phyloP scores from a whole-genome alignment of 2,329 filamentous ascomycete species.

The Colletotrichum sp. region DNA sequence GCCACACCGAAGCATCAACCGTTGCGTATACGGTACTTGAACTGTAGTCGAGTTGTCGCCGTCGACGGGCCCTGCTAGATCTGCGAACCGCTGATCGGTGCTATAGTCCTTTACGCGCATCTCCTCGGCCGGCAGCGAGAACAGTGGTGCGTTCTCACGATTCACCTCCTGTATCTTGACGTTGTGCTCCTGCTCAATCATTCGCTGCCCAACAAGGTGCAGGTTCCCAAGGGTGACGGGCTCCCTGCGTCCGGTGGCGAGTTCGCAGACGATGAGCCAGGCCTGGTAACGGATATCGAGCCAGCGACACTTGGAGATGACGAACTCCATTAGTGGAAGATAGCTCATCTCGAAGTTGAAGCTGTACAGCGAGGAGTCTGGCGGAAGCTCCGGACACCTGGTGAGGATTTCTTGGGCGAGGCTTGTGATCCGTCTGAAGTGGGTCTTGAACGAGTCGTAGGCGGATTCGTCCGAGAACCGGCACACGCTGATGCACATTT shows the following conservation, averaged over 20 bases:
- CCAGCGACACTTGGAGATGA: conserved; percentile 18
- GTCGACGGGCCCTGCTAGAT: neutral
- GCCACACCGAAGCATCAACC: conserved; percentile 10
- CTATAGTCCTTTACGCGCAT: conserved; percentile 15
- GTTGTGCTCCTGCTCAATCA: conserved; percentile 13
- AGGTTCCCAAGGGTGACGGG: neutral
- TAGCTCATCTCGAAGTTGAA: conserved; percentile 16
- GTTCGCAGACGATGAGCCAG: conserved; percentile 1
- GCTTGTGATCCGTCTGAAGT: neutral
- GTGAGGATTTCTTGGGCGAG: neutral
- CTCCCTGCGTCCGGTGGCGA: neutral
- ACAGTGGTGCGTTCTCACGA: neutral
- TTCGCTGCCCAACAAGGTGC: neutral
- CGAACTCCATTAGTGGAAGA: conserved; percentile 12
- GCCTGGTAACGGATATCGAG: conserved; percentile 13
- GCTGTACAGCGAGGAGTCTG: neutral
- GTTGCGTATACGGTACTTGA: neutral
- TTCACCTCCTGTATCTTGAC: conserved; percentile 3
- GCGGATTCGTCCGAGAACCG: conserved; percentile 12
- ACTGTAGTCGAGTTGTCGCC: neutral
- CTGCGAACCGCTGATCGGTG: neutral
- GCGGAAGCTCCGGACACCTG: neutral
- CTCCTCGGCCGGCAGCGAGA: conserved; percentile 18
- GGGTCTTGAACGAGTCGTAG: conserved; percentile 8
- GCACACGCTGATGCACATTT: conserved; percentile 15